Evolutionary conservation across 129 eudicot genomes (phyloP).

Genomic region (Ambrosia trifida): DNA sequence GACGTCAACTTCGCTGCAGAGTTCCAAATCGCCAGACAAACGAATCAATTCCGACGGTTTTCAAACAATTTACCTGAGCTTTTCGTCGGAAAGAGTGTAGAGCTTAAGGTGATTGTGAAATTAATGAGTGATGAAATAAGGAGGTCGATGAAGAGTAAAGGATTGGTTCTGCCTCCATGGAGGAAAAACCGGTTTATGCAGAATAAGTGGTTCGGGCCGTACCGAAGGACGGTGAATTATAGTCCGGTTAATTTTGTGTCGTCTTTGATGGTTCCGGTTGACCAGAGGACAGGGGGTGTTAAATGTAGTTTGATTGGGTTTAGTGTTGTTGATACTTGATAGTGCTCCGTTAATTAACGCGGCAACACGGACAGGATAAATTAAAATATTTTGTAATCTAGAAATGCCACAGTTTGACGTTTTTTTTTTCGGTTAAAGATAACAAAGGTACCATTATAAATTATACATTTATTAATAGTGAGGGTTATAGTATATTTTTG

Average conservation of each 20-base stretch:
- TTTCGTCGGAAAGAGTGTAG: constrained; percentile 52
- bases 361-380: constrained; percentile 57
- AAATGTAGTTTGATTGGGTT: constrained; percentile 79
- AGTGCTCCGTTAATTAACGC: constrained; percentile 45
- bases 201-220: constrained; percentile 81
- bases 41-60: constrained; percentile 40
- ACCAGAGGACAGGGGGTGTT: constrained; percentile 23
- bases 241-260: constrained; percentile 21
- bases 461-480: not conserved
- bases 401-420: constrained; percentile 16
- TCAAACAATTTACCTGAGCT: constrained; percentile 39
- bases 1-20: constrained; percentile 61
- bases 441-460: constrained; percentile 2
- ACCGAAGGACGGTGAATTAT: constrained; percentile 56
- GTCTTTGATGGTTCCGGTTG: constrained; percentile 16
- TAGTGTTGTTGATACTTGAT: constrained; percentile 46
- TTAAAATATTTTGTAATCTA: constrained; percentile 26
- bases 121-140: constrained; percentile 53
- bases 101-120: constrained; percentile 53
- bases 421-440: not conserved
- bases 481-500: too few relatives aligned
- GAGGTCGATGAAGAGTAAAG: constrained; percentile 59
- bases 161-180: constrained; percentile 80
- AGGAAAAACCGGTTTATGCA: constrained; percentile 86
- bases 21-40: constrained; percentile 77